Evolutionary conservation across 2,329 filamentous ascomycete genomes (phyloP), one percentile per base, ranked within the genome.

Genomic region (Penicillium sclerotiorum): DNA sequence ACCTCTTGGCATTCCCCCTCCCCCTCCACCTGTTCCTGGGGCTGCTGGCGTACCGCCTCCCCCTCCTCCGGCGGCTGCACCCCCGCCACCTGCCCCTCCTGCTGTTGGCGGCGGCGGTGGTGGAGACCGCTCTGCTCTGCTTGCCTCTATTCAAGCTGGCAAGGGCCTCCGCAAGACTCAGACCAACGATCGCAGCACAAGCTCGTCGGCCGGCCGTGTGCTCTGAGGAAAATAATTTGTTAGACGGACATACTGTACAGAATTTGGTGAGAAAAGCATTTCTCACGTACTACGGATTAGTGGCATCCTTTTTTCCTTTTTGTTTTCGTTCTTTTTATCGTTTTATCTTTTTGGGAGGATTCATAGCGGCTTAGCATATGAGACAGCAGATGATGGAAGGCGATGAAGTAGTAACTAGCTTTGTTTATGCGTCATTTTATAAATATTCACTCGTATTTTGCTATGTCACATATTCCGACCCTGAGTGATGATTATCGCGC

Each of bases 71-170:
- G 72, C 75, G n/a, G 70, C 68, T 33, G 63, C 61, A 8, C 73
- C 73, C 13, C 71, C 71, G n/a, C 63, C 68, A 7, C 63, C 63
- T 28, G 53, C 62, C 18, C 61, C 57, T 79, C 78, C 21, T 85
- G 80, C 44, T 73, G 77, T 50, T 82, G 88, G 56, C 77, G 81
- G 61, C 18, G 61, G 56, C 12, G 41, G 45, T 22, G 47, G 66
- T 65, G 85, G 52, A 62, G 84, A 56, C 57, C 74, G 78, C 21
- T 76, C 81, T 53, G 83, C 85, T 1, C 79, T 99, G 64, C 72
- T 99, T 56, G 86, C 85, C 51, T 84, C 96, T 68, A 97, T 99
- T 54, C 86, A 93, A 66, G 75, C 84, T 55, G 93, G 94, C 36
- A 91, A 73, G 71, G 73, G 84, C 2, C 76, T 99, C 66, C 91